Percentiles rank a stretch among this genome's conserved stretches.
These are phyloP conservation scores for Dissophora ornata DNA, from an alignment of 192 early-diverging fungal species.

Conservation along the genomic window DNA sequence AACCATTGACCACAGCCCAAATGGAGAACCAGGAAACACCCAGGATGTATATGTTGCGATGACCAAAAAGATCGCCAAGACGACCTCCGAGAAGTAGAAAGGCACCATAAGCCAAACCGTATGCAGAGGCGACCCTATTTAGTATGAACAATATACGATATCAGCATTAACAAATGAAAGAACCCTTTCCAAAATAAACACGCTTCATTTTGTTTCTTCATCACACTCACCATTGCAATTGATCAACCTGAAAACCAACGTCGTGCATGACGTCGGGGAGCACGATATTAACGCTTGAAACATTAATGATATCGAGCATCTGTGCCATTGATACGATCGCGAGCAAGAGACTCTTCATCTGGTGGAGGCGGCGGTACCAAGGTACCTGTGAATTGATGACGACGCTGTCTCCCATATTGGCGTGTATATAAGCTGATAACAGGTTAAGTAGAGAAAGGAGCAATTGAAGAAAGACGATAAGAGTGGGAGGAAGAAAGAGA, in stretches of 20 bases:
- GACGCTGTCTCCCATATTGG: no score
- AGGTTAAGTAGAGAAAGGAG: no score
- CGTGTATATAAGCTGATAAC: no score
- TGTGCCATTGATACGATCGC: conserved; percentile 44
- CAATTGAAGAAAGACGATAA: no score
- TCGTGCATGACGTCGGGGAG: not conserved
- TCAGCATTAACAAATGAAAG: no score
- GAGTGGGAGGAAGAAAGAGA: no score
- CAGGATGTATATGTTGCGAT: conserved; percentile 39
- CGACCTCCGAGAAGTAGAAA: conserved; percentile 49
- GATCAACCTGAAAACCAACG: conserved; percentile 14
- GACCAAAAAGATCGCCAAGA: conserved; percentile 52
- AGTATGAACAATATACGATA: not conserved
- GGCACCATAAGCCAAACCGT: conserved; percentile 49
- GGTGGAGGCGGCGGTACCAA: conserved; percentile 40
- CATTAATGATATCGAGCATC: conserved; percentile 29
- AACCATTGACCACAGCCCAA: conserved; percentile 42
- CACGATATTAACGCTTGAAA: not conserved
- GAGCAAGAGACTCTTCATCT: conserved; percentile 33
- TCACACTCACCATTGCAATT: conserved; percentile 14
- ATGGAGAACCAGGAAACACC: conserved; percentile 48
- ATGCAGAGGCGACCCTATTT: conserved; percentile 38
- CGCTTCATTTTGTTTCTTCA: not conserved
- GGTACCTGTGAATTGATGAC: no score
- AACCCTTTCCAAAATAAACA: not conserved